A percentile compares a stretch with the other conserved stretches of the same genome.
Evolutionary conservation across 805 yeast genomes (phyloP).

Genomic region (Saccharomycopsis schoenii): DNA sequence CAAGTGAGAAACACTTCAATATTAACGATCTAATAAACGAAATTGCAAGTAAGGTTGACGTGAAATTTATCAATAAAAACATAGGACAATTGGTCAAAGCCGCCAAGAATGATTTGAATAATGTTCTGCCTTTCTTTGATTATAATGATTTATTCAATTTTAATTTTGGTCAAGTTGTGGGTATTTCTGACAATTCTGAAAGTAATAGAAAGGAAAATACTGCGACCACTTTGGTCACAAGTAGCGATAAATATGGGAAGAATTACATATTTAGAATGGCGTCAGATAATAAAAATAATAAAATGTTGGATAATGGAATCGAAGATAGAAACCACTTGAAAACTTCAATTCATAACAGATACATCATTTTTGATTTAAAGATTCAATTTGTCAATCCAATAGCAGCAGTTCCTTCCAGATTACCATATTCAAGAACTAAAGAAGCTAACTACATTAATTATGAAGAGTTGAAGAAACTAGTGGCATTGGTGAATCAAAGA

Average conservation of each 20-base stretch:
- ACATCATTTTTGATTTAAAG: slow-evolving; percentile 59
- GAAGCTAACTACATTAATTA: slow-evolving; percentile 47
- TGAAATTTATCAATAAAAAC: slow-evolving; percentile 1
- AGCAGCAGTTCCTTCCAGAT: slow-evolving; percentile 9
- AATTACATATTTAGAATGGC: background rate
- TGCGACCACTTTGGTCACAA: background rate
- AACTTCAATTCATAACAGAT: slow-evolving; percentile 26
- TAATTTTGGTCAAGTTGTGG: background rate
- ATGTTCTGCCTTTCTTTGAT: slow-evolving; percentile 1
- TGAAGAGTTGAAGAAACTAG: slow-evolving; percentile 50
- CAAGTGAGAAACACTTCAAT: slow-evolving; percentile 32
- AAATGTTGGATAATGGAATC: background rate
- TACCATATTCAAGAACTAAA: slow-evolving; percentile 28
- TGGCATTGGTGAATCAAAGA: slow-evolving; percentile 47
- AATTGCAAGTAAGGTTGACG: slow-evolving; percentile 16
- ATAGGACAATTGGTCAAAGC: background rate
- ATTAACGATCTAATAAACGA: slow-evolving; percentile 21
- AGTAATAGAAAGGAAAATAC: background rate
- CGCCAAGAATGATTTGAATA: slow-evolving; percentile 4
- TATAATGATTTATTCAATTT: slow-evolving; percentile 11
- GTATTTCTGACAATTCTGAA: background rate
- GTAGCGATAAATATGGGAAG: slow-evolving; percentile 1
- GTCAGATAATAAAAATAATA: background rate
- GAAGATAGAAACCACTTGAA: background rate
- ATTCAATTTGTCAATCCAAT: slow-evolving; percentile 45